These are phyloP conservation scores for Aspergillus clavatus DNA, from an alignment of 2,329 filamentous ascomycete species.

Conservation along the genomic window DNA sequence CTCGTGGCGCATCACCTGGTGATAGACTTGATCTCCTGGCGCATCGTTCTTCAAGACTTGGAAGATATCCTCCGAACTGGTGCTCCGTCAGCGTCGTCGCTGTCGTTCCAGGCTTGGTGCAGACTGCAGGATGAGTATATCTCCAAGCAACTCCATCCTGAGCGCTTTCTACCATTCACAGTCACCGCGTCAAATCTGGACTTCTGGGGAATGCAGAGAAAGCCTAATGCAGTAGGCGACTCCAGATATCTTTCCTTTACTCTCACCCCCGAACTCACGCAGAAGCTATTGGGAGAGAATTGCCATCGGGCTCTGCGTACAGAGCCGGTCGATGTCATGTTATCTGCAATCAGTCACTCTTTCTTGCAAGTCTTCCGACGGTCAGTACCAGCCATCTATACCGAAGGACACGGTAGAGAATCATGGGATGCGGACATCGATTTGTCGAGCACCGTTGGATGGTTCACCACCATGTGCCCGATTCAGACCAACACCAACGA, in stretches of 20 bases:
- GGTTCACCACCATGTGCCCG: neutral
- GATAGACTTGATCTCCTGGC: constrained; percentile 15
- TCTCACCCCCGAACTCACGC: too few species aligned
- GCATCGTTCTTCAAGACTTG: too few species aligned
- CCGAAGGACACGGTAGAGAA: neutral
- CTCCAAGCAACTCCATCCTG: too few species aligned
- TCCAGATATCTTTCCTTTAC: constrained; percentile 44
- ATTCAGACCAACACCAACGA: neutral
- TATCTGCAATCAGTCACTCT: neutral
- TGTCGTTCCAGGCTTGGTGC: too few species aligned
- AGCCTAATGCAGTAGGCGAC: too few species aligned
- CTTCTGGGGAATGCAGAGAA: too few species aligned
- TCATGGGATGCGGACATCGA: neutral
- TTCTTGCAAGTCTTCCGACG: neutral
- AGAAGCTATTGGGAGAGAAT: neutral
- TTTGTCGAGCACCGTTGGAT: neutral
- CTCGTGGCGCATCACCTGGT: constrained; percentile 11
- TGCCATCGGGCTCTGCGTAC: neutral
- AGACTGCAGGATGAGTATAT: neutral
- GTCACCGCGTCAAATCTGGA: too few species aligned
- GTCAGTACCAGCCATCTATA: neutral
- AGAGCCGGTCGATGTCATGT: neutral
- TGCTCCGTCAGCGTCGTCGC: neutral
- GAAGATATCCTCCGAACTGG: too few species aligned
- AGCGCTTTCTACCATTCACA: constrained; percentile 36